Conservation (phyloP, 257 asterid species). For the Gynochthodes officinalis region DNA sequence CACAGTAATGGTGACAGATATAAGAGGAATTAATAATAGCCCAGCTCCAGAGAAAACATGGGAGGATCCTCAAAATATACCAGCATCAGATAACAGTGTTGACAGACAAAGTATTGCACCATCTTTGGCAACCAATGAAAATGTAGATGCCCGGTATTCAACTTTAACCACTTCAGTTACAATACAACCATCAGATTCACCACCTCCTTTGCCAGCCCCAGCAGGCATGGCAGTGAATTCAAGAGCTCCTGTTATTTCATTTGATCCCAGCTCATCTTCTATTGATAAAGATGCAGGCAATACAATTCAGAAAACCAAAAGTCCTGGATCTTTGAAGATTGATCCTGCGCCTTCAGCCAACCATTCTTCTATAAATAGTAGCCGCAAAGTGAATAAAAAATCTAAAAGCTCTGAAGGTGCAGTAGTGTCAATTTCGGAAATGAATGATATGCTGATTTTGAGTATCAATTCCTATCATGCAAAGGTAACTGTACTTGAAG, state of each 20-base stretch:
- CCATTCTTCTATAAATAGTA: slow-evolving; percentile 16
- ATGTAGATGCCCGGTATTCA: not conserved
- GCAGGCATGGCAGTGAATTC: slow-evolving; percentile 21
- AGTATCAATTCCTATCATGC: slow-evolving; percentile 43
- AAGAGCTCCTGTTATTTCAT: slow-evolving; percentile 17
- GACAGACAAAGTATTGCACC: slow-evolving; percentile 22
- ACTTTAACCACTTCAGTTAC: slow-evolving; percentile 21
- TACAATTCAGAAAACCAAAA: slow-evolving; percentile 20
- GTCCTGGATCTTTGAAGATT: slow-evolving; percentile 13
- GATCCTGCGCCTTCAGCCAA: slow-evolving; percentile 19
- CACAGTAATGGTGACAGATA: slow-evolving; percentile 26
- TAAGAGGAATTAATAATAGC: slow-evolving; percentile 29
- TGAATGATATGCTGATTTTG: slow-evolving; percentile 57
- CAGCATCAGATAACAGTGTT: slow-evolving; percentile 20
- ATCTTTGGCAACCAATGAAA: slow-evolving; percentile 16
- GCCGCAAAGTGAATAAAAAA: slow-evolving; percentile 21
- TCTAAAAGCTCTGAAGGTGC: slow-evolving; percentile 18
- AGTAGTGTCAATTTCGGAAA: slow-evolving; percentile 52
- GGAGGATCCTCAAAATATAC: slow-evolving; percentile 19
- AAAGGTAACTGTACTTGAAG: slow-evolving; percentile 35
- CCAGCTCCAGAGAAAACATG: slow-evolving; percentile 21
- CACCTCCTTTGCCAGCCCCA: slow-evolving; percentile 16
- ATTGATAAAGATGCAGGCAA: slow-evolving; percentile 19
- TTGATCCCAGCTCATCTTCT: slow-evolving; percentile 20
- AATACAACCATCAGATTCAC: slow-evolving; percentile 22